Percentiles rank a stretch among this genome's conserved stretches.
Evolutionary conservation across 129 eudicot genomes (phyloP).

Genomic region (Ambrosia artemisiifolia): DNA sequence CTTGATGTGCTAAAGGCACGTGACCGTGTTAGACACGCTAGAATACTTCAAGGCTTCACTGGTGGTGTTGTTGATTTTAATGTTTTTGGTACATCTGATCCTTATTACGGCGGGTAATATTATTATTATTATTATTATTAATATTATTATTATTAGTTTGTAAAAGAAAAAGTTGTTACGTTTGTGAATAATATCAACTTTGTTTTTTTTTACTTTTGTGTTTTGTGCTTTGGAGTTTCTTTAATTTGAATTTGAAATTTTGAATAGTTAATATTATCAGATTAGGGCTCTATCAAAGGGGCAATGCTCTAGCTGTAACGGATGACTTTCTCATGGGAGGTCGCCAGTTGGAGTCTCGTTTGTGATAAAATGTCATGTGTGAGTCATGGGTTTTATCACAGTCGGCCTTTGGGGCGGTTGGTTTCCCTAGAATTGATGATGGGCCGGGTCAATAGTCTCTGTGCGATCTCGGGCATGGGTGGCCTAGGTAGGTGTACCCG

Average conservation of each 20-base stretch:
- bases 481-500: too few relatives aligned
- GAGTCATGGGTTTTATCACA: too few relatives aligned
- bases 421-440: too few relatives aligned
- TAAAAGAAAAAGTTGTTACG: not conserved
- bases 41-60: slow-evolving; percentile 51
- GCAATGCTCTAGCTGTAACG: too few relatives aligned
- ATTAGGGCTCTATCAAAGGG: too few relatives aligned
- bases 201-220: not conserved
- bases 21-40: slow-evolving; percentile 60
- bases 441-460: too few relatives aligned
- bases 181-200: slow-evolving; percentile 9
- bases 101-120: slow-evolving; percentile 68
- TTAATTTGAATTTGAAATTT: slow-evolving; percentile 8
- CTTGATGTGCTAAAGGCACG: slow-evolving; percentile 49
- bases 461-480: too few relatives aligned
- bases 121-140: slow-evolving; percentile 8
- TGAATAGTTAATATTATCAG: too few relatives aligned
- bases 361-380: too few relatives aligned
- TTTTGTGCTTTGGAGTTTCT: not conserved
- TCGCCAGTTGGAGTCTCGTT: too few relatives aligned
- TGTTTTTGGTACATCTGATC: slow-evolving; percentile 69
- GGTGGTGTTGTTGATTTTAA: slow-evolving; percentile 74
- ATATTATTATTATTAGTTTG: not conserved
- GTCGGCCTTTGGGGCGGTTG: too few relatives aligned
- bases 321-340: too few relatives aligned